These are phyloP conservation scores for Tricholoma terreum DNA, from an alignment of 768 basidiomycete species.

Conservation along the genomic window DNA sequence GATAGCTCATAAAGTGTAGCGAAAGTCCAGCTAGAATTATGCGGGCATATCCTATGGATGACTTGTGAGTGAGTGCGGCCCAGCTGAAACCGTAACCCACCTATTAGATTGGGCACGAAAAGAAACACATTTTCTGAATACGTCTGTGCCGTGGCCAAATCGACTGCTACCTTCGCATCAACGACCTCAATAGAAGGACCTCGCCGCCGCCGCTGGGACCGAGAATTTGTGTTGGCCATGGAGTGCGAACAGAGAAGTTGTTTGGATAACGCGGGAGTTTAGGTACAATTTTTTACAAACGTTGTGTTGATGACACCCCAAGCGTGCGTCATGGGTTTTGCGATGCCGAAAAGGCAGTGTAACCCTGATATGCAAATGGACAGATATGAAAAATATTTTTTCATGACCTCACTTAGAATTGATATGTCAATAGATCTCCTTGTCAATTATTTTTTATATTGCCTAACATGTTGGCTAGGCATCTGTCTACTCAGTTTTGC, in stretches of 20 bases:
- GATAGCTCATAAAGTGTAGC: constrained; percentile 90
- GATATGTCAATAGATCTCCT: too few species aligned
- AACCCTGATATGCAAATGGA: too few species aligned
- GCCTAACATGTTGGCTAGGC: too few species aligned
- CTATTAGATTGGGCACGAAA: constrained; percentile 96
- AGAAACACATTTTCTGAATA: constrained; percentile 97
- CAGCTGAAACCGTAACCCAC: constrained; percentile 39
- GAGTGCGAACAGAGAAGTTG: background rate
- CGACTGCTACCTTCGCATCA: constrained; percentile 82
- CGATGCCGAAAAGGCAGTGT: too few species aligned
- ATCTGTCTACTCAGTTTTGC: too few species aligned
- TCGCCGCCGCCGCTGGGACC: constrained; percentile 41
- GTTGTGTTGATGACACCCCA: background rate
- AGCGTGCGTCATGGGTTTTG: background rate
- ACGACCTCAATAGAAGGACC: constrained; percentile 62
- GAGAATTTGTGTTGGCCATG: constrained; percentile 29
- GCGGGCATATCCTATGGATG: constrained; percentile 74
- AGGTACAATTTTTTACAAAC: background rate
- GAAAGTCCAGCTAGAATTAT: constrained; percentile 88
- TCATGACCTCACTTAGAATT: too few species aligned
- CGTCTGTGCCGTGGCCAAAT: constrained; percentile 80
- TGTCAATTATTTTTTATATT: too few species aligned
- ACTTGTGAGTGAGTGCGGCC: constrained; percentile 3
- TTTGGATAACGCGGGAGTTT: background rate
- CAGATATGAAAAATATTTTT: too few species aligned